These are phyloP conservation scores for Beauveria varroae DNA, from an alignment of 2,329 filamentous ascomycete genomes.

Conservation along the genomic window DNA sequence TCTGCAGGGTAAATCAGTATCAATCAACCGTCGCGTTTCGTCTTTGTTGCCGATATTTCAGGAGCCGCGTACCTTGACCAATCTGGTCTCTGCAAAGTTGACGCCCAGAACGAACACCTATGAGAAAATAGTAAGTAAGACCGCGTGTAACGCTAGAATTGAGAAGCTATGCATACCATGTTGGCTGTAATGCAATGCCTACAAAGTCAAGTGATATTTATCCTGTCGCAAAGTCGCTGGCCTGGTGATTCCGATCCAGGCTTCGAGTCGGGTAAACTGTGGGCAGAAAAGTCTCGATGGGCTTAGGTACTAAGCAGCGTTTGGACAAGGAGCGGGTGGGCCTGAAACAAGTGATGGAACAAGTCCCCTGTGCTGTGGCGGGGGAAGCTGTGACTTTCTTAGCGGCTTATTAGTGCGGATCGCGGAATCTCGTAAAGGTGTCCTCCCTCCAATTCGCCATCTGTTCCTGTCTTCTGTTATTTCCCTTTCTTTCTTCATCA, in stretches of 20 bases:
- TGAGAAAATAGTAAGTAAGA: background rate
- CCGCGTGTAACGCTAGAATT: background rate
- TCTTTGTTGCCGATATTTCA: background rate
- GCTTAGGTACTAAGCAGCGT: constrained; percentile 4
- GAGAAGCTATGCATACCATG: constrained; percentile 11
- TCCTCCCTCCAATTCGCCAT: constrained; percentile 14
- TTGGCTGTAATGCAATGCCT: background rate
- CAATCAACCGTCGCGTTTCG: background rate
- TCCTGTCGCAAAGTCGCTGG: background rate
- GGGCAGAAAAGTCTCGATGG: constrained; percentile 15
- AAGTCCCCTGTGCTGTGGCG: background rate
- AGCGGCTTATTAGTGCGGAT: constrained; percentile 8
- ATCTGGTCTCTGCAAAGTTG: constrained; percentile 75
- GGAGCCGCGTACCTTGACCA: constrained; percentile 66
- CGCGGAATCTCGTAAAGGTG: constrained; percentile 7
- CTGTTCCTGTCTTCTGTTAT: constrained; percentile 14
- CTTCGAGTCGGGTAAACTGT: constrained; percentile 19
- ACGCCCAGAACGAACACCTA: constrained; percentile 80
- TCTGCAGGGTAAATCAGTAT: constrained; percentile 31
- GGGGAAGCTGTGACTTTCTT: background rate
- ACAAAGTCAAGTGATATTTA: background rate
- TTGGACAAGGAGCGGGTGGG: constrained; percentile 1
- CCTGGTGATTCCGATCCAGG: background rate
- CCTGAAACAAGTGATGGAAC: constrained; percentile 9
- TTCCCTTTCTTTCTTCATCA: constrained; percentile 3